A percentile compares a stretch with the other conserved stretches of the same genome.
Evolutionary conservation across 306 rosid genomes (phyloP).

Genomic region (barrel medic (Medicago truncatula)): MtrunA17r5.0-ANR NC_053047.1:37666501-37667000

Average conservation of each 20-base stretch:
- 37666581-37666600: slow-evolving; percentile 61
- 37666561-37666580: slow-evolving; percentile 97
- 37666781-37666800: background rate
- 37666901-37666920: background rate
- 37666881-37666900: slow-evolving; percentile 1
- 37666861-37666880: slow-evolving; percentile 24
- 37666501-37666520: slow-evolving; percentile 43
- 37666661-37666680: background rate
- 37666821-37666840: background rate
- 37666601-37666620: slow-evolving; percentile 1
- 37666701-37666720: background rate
- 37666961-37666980: background rate
- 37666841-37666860: slow-evolving; percentile 3
- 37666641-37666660: background rate
- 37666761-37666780: slow-evolving; percentile 5
- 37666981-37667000: slow-evolving; percentile 6
- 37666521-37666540: slow-evolving; percentile 41
- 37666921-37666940: slow-evolving; percentile 11
- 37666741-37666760: background rate
- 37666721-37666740: background rate
- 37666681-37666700: background rate
- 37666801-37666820: slow-evolving; percentile 9
- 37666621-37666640: background rate
- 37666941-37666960: background rate
- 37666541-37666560: slow-evolving; percentile 78